Evolutionary conservation across 495 filamentous ascomycete species (phyloP).

Genomic region (Podospora tetraspora): DNA sequence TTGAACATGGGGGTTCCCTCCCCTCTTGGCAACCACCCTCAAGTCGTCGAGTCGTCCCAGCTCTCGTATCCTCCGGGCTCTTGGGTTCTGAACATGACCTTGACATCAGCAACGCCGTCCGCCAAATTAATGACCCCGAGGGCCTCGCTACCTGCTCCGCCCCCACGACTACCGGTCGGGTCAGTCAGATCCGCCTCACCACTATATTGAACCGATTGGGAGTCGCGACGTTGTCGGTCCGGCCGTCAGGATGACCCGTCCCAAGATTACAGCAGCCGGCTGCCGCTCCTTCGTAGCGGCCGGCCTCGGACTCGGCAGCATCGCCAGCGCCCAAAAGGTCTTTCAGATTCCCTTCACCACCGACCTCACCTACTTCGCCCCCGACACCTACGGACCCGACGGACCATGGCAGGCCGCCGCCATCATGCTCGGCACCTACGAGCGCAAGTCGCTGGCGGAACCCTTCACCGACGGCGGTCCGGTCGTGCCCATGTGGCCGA

Average conservation of each 20-base stretch:
- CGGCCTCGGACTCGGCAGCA: background rate
- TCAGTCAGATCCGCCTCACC: background rate
- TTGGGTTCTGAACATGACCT: background rate
- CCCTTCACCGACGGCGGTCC: background rate
- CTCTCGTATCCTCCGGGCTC: background rate
- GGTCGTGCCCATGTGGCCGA: conserved; percentile 15
- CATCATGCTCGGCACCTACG: conserved; percentile 15
- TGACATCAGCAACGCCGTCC: background rate
- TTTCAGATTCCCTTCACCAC: conserved; percentile 15
- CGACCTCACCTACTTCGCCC: background rate
- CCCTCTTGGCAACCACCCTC: background rate
- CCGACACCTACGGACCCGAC: conserved; percentile 25
- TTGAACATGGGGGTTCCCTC: background rate
- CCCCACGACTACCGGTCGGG: background rate
- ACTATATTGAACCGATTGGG: background rate
- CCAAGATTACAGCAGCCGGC: background rate
- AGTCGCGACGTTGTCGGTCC: background rate
- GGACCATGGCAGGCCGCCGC: conserved; percentile 32
- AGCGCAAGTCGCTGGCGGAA: background rate
- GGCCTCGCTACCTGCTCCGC: background rate
- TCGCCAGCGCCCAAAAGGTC: background rate
- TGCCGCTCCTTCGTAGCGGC: background rate
- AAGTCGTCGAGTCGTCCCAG: background rate
- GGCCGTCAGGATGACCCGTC: background rate
- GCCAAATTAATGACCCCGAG: background rate